These are phyloP conservation scores for Acacia acuminata DNA, from an alignment of 306 rosid species.

Conservation along the genomic window DNA sequence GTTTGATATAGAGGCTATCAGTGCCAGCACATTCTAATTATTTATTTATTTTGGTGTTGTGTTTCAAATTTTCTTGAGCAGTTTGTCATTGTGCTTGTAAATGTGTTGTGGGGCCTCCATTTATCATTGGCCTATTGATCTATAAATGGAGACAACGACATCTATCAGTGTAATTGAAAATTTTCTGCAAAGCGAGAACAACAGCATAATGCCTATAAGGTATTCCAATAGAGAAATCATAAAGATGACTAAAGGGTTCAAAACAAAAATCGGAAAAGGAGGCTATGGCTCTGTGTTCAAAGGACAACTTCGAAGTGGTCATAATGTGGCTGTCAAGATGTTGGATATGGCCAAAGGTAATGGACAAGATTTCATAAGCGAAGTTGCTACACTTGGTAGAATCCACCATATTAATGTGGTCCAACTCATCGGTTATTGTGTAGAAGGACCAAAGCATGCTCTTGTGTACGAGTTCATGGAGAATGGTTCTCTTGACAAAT, in stretches of 20 bases:
- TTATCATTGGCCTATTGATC: neutral
- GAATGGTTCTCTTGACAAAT: too few relatives aligned
- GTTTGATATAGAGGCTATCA: too few relatives aligned
- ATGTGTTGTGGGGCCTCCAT: neutral
- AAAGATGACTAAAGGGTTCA: neutral
- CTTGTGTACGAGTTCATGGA: slow-evolving; percentile 24
- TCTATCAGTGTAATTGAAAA: neutral
- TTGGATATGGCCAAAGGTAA: slow-evolving; percentile 12
- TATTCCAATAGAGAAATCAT: slow-evolving; percentile 19
- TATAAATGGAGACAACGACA: neutral
- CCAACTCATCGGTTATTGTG: neutral
- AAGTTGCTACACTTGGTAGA: slow-evolving; percentile 32
- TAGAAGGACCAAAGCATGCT: neutral
- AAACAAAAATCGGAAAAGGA: slow-evolving; percentile 5
- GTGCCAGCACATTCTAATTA: too few relatives aligned
- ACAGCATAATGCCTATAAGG: neutral
- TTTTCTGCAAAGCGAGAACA: neutral
- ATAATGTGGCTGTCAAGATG: slow-evolving; percentile 28
- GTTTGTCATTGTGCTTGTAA: neutral
- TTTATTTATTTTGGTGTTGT: too few relatives aligned
- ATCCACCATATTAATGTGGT: slow-evolving; percentile 39
- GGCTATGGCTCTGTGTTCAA: slow-evolving; percentile 30
- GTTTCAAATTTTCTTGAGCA: neutral
- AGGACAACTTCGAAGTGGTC: slow-evolving; percentile 24
- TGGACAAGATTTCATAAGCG: slow-evolving; percentile 25